phyloP scores from a whole-genome alignment of 805 yeast species.

The Cyberlindnera americana region DNA sequence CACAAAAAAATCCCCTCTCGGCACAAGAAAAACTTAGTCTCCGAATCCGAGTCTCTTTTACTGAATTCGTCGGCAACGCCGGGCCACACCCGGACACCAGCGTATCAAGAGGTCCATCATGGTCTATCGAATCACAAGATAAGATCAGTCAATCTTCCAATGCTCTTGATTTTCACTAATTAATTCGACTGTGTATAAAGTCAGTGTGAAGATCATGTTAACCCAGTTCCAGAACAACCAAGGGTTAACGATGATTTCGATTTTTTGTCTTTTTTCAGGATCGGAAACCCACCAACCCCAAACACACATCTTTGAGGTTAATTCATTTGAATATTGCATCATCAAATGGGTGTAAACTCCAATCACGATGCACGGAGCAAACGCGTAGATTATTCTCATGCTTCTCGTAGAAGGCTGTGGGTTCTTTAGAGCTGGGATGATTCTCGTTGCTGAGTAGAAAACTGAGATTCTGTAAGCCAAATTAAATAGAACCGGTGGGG shows the following conservation, averaged over 20 bases:
- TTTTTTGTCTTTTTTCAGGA: constrained; percentile 4
- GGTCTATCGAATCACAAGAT: too few relatives aligned
- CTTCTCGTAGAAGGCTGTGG: constrained; percentile 26
- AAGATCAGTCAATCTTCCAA: constrained; percentile 26
- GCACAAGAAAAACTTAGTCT: too few relatives aligned
- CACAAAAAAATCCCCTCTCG: too few relatives aligned
- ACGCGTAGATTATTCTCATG: constrained; percentile 69
- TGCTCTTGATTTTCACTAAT: constrained; percentile 32
- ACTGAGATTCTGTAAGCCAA: constrained; percentile 83
- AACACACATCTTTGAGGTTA: constrained; percentile 56
- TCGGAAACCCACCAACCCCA: constrained; percentile 50
- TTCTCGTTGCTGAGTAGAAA: constrained; percentile 88
- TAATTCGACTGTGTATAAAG: constrained; percentile 78
- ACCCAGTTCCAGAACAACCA: constrained; percentile 98
- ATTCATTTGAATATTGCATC: constrained; percentile 71
- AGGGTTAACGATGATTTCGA: constrained; percentile 47
- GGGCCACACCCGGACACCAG: too few relatives aligned
- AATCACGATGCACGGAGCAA: constrained; percentile 89
- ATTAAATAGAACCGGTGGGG: constrained; percentile 78
- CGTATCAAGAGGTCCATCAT: too few relatives aligned
- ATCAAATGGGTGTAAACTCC: constrained; percentile 94
- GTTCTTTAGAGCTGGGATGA: constrained; percentile 71
- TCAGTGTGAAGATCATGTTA: constrained; percentile 75
- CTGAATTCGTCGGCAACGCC: too few relatives aligned
- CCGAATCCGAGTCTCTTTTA: too few relatives aligned